Base-by-base conservation (phyloP, 352 stramenopile genomes). In the Phytophthora multivora region DNA sequence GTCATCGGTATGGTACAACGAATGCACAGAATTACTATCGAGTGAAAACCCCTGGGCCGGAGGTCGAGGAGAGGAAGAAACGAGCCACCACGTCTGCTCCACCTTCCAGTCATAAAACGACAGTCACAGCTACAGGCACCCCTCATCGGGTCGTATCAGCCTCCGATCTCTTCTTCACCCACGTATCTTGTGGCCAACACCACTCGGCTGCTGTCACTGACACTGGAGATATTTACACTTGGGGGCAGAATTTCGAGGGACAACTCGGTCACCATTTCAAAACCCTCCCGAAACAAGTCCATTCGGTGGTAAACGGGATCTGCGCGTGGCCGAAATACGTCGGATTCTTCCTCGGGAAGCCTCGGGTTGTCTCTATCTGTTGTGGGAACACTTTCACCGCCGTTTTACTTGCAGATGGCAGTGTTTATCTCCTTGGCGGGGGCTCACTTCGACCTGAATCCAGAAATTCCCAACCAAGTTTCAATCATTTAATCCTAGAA, bases 151-250 rank as follows among this genome's bases (percentile, higher is more conserved):
- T 91, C 0, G 55, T 77, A 31, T 53, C 60, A 11, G 66, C 80
- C 3, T 74, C 72, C 2, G 67, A 88, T 5, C 65, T 88, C 1
- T 76, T 83, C 21, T 86, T 91, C 56, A 63, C 56, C 16, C 75
- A 80, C 23, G 54, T 97, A 15, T 75, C 82, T 15, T 97, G 89
- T 39, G 91, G 89, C 15, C 58, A 65, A 23, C 53, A 73, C 23
- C 91, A 98, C 52, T 84, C 76, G 4, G 81, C 78, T 43, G 88
- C 88, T 2, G 26, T 97, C 47, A 95, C 87, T 0, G 58, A 86
- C n/a, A 76, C 66, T 21, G 89, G 90, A 15, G 90, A 96, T 42
- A 30, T 97, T 19, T 97, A 96, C 68, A 91, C 90, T 4, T 98
- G 90, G 90, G 91, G 91, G 2, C 66, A 88, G 13, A 95, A 95